These are phyloP conservation scores for Fagopyrum homotropicum DNA, from an alignment of 148 eudicot species.

Conservation along the genomic window DNA sequence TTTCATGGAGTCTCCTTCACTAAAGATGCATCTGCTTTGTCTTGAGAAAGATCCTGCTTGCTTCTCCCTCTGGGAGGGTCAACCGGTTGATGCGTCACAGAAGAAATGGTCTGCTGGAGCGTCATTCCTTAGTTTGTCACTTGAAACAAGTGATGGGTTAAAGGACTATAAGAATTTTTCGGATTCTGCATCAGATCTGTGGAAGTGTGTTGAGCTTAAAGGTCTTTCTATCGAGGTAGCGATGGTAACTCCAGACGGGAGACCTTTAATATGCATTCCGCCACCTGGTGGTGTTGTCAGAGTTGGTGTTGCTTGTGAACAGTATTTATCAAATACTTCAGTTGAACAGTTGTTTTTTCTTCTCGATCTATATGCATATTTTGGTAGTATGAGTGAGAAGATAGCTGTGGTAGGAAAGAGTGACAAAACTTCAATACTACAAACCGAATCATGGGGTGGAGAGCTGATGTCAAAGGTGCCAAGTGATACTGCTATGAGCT, in stretches of 20 bases:
- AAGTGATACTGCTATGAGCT: conserved; percentile 81
- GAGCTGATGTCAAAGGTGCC: conserved; percentile 67
- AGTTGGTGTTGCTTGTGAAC: conserved; percentile 68
- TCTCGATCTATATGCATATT: conserved; percentile 73
- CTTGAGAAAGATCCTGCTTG: conserved; percentile 80
- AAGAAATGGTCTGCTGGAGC: conserved; percentile 76
- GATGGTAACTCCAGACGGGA: conserved; percentile 92
- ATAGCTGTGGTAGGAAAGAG: conserved; percentile 47
- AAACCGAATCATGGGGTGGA: conserved; percentile 42
- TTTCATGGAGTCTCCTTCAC: conserved; percentile 58
- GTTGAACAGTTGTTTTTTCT: conserved; percentile 92
- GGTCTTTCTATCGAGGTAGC: conserved; percentile 73
- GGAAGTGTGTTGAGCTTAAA: conserved; percentile 85
- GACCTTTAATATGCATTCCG: conserved; percentile 62
- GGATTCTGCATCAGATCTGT: conserved; percentile 28
- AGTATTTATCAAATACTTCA: conserved; percentile 75
- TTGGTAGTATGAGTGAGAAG: conserved; percentile 71
- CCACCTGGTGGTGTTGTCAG: conserved; percentile 93
- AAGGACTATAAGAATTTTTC: conserved; percentile 24
- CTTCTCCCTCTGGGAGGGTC: conserved; percentile 82
- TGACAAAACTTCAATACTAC: conserved; percentile 14
- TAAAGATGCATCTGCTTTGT: conserved; percentile 15
- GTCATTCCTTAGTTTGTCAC: conserved; percentile 57
- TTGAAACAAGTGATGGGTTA: conserved; percentile 42
- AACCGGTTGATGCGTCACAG: conserved; percentile 91